Conservation (phyloP, 257 asterid species). For the Solanum sejunctum region DNA sequence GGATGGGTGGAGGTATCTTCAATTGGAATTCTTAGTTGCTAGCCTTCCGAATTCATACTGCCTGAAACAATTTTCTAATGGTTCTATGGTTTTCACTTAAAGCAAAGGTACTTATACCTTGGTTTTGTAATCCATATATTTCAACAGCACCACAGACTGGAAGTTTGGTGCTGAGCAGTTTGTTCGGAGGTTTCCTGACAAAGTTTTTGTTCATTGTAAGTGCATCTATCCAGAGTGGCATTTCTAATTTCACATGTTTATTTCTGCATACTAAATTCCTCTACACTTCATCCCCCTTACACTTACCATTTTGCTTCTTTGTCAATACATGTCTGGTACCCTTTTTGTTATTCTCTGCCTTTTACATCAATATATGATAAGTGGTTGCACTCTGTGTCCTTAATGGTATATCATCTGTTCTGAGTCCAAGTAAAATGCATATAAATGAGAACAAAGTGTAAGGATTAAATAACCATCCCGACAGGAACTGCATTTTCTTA, state of each 20-base stretch:
- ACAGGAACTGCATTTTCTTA: neutral
- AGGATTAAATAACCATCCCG: neutral
- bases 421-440: neutral
- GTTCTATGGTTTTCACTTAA: neutral
- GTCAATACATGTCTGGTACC: neutral
- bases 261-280: neutral
- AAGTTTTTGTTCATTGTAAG: conserved; percentile 90
- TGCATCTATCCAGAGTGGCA: neutral
- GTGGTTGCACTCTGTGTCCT: neutral
- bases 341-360: neutral
- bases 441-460: neutral
- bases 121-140: neutral
- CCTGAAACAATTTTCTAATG: neutral
- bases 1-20: neutral
- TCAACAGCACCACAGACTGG: conserved; percentile 79
- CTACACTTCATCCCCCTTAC: neutral
- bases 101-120: neutral
- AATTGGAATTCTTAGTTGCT: neutral
- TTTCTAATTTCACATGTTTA: neutral
- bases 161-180: conserved; percentile 77
- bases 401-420: neutral
- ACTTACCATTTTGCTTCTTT: neutral
- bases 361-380: neutral
- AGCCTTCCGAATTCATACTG: neutral
- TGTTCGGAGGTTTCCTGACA: conserved; percentile 61